Percentiles rank a stretch among this genome's conserved stretches.
phyloP scores from a whole-genome alignment of 495 filamentous ascomycete genomes.

The Talaromyces ruber region DNA sequence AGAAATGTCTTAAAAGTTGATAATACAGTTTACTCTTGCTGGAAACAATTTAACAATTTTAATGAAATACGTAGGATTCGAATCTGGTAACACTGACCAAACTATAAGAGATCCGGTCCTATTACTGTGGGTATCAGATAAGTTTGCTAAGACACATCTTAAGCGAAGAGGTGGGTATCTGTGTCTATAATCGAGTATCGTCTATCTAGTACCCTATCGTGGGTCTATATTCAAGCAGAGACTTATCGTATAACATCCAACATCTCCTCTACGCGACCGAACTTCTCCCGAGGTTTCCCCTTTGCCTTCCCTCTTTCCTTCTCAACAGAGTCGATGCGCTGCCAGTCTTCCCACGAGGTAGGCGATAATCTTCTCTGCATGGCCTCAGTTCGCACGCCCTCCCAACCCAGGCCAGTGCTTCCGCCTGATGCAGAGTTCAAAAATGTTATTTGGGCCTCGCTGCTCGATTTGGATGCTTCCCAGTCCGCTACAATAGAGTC shows the following conservation, averaged over 20 bases:
- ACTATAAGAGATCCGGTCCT: not conserved
- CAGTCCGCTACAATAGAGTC: conserved; percentile 74
- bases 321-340: conserved; percentile 74
- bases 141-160: not conserved
- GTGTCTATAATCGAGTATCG: not conserved
- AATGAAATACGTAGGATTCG: too few species aligned
- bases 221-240: not conserved
- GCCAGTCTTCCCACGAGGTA: conserved; percentile 77
- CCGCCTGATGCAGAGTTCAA: conserved; percentile 30
- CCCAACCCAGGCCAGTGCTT: conserved; percentile 60
- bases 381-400: conserved; percentile 52
- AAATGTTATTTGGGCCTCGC: conserved; percentile 28
- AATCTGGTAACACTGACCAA: not conserved
- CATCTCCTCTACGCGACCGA: conserved; percentile 72
- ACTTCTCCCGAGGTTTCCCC: conserved; percentile 84
- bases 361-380: conserved; percentile 37
- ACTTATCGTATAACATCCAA: conserved; percentile 42
- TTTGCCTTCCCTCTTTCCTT: conserved; percentile 49
- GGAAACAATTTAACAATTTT: too few species aligned
- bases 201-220: not conserved
- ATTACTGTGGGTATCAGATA: not conserved
- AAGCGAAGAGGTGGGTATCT: not conserved
- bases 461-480: conserved; percentile 18
- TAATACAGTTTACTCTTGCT: not conserved
- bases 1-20: not conserved